These are phyloP conservation scores for Candida adriatica DNA, from an alignment of 805 yeast genomes.

Conservation along the genomic window DNA sequence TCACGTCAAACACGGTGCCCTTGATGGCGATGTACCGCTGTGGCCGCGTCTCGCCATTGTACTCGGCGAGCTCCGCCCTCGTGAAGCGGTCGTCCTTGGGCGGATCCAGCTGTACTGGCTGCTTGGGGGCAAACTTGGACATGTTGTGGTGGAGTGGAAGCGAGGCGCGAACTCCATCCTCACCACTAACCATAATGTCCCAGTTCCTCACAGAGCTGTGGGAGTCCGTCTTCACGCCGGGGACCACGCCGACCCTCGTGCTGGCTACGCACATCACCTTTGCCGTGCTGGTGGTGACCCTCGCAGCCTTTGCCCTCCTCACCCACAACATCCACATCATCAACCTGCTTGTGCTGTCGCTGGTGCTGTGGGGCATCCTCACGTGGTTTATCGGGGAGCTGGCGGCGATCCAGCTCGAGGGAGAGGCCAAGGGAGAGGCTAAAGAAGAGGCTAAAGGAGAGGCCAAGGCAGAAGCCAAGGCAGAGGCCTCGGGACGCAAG, in stretches of 20 bases:
- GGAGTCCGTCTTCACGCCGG: slow-evolving; percentile 90
- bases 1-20: slow-evolving; percentile 75
- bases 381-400: slow-evolving; percentile 85
- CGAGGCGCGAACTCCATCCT: background rate
- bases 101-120: slow-evolving; percentile 42
- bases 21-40: slow-evolving; percentile 67
- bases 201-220: slow-evolving; percentile 62
- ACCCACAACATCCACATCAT: slow-evolving; percentile 59
- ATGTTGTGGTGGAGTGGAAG: slow-evolving; percentile 1
- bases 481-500: too few relatives aligned
- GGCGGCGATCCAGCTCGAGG: slow-evolving; percentile 26
- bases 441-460: too few relatives aligned
- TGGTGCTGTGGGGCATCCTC: slow-evolving; percentile 67
- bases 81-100: slow-evolving; percentile 42
- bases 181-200: slow-evolving; percentile 8
- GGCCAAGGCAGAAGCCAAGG: too few relatives aligned
- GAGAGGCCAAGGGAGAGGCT: slow-evolving; percentile 18
- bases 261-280: slow-evolving; percentile 86
- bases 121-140: slow-evolving; percentile 46
- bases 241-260: slow-evolving; percentile 84
- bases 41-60: slow-evolving; percentile 38
- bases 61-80: slow-evolving; percentile 33
- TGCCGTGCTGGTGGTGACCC: slow-evolving; percentile 48
- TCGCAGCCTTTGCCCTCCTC: slow-evolving; percentile 50
- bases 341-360: slow-evolving; percentile 46